Conservation (phyloP, 352 stramenopile genomes). For the Elongisporangium undulatum region DNA sequence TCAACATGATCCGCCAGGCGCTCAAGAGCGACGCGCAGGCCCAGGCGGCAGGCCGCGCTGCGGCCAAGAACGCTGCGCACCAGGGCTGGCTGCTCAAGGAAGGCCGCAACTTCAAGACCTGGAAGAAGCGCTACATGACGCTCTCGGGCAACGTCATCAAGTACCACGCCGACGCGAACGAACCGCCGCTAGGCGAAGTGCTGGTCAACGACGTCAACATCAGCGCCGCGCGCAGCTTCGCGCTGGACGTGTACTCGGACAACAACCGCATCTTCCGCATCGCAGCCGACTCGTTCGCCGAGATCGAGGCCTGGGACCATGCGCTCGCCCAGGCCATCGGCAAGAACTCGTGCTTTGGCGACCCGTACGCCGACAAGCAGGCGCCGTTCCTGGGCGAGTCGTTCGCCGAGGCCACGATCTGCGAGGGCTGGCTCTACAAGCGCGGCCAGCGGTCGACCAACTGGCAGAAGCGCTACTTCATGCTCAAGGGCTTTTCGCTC, state of each 20-base stretch:
- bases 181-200: slow-evolving; percentile 61
- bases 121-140: slow-evolving; percentile 82
- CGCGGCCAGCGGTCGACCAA: slow-evolving; percentile 45
- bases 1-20: slow-evolving; percentile 38
- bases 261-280: slow-evolving; percentile 80
- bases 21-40: slow-evolving; percentile 17
- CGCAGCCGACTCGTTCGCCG: slow-evolving; percentile 52
- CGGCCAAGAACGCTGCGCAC: slow-evolving; percentile 28
- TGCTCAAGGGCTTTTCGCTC: slow-evolving; percentile 50
- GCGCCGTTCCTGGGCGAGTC: slow-evolving; percentile 61
- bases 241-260: slow-evolving; percentile 75
- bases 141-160: slow-evolving; percentile 51
- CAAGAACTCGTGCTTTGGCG: slow-evolving; percentile 60
- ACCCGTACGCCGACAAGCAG: slow-evolving; percentile 49
- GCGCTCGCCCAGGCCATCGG: slow-evolving; percentile 40
- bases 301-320: slow-evolving; percentile 74
- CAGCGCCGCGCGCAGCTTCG: slow-evolving; percentile 54
- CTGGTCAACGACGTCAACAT: slow-evolving; percentile 71
- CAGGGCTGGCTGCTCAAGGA: slow-evolving; percentile 80
- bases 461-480: slow-evolving; percentile 78
- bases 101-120: slow-evolving; percentile 86
- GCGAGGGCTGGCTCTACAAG: slow-evolving; percentile 77
- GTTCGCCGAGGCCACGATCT: slow-evolving; percentile 41
- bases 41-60: slow-evolving; percentile 2
- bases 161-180: slow-evolving; percentile 50